phyloP scores from a whole-genome alignment of 1,284 basidiomycete species.

The Marasmius oreades region DNA sequence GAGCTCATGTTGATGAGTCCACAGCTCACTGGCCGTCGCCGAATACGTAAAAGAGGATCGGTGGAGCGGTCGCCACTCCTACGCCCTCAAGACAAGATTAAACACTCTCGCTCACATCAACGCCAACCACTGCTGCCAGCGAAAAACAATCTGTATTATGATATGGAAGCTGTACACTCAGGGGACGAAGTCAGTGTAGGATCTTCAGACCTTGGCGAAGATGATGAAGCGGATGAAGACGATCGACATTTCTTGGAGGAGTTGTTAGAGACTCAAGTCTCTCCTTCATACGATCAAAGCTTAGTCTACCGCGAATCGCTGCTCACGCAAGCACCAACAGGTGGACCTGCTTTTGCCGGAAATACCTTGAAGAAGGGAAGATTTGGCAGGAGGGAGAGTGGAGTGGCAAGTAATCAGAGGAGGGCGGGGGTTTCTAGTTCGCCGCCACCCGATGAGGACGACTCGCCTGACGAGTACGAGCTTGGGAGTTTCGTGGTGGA shows the following conservation, averaged over 20 bases:
- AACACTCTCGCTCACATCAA: conserved; percentile 30
- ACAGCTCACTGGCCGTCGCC: background rate
- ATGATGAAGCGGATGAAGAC: conserved; percentile 61
- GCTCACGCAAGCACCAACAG: conserved; percentile 58
- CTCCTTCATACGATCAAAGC: conserved; percentile 73
- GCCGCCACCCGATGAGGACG: conserved; percentile 44
- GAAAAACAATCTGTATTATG: conserved; percentile 51
- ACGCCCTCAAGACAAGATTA: conserved; percentile 27
- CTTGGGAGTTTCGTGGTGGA: conserved; percentile 75
- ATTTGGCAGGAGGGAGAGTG: conserved; percentile 28
- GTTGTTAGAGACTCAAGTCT: conserved; percentile 65
- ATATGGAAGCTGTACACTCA: conserved; percentile 71
- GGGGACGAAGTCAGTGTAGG: conserved; percentile 75
- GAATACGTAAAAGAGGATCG: conserved; percentile 4
- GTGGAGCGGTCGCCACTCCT: background rate
- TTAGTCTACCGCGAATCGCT: conserved; percentile 66
- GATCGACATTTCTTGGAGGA: conserved; percentile 70
- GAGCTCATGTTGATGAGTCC: conserved; percentile 18
- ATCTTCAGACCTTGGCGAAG: conserved; percentile 46
- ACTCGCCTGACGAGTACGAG: conserved; percentile 57
- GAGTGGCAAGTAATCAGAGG: conserved; percentile 23
- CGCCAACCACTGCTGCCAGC: conserved; percentile 26
- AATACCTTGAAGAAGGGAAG: conserved; percentile 42
- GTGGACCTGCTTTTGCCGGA: conserved; percentile 50
- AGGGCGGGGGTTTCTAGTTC: conserved; percentile 51